Conservation (phyloP, 148 eudicot genomes). For the Dianthus caryophyllus region DNA sequence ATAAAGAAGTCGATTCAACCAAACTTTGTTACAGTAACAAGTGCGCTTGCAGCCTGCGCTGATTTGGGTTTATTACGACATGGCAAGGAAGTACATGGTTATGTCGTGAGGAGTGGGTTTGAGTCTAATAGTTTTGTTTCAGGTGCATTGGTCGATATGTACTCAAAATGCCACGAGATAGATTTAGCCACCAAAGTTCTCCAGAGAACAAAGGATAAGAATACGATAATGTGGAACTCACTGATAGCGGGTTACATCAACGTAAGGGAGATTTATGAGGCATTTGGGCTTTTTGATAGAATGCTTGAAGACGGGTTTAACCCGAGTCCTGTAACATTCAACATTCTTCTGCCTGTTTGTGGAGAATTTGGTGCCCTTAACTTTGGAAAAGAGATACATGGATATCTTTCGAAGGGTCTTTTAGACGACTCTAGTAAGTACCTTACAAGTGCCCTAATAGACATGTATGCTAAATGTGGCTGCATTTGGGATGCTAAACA, state of each 20-base stretch:
- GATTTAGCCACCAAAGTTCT: slow-evolving; percentile 40
- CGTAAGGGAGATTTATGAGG: slow-evolving; percentile 27
- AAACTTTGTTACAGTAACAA: slow-evolving; percentile 34
- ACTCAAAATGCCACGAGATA: slow-evolving; percentile 43
- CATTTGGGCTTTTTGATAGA: slow-evolving; percentile 27
- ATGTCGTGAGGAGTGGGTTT: slow-evolving; percentile 26
- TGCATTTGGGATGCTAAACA: slow-evolving; percentile 33
- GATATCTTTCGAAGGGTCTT: slow-evolving; percentile 38
- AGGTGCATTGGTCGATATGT: slow-evolving; percentile 52
- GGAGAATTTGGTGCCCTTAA: slow-evolving; percentile 38
- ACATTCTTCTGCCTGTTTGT: slow-evolving; percentile 44
- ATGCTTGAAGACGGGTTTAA: slow-evolving; percentile 37
- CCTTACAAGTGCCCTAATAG: slow-evolving; percentile 36
- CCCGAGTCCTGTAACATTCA: slow-evolving; percentile 39
- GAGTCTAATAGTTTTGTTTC: slow-evolving; percentile 42
- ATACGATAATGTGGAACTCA: slow-evolving; percentile 48
- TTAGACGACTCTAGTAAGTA: slow-evolving; percentile 24
- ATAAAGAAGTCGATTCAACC: slow-evolving; percentile 22
- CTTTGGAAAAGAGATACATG: slow-evolving; percentile 39
- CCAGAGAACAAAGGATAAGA: slow-evolving; percentile 36
- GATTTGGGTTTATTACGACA: slow-evolving; percentile 29
- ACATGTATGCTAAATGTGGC: slow-evolving; percentile 52
- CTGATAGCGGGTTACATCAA: slow-evolving; percentile 38
- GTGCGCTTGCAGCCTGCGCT: slow-evolving; percentile 57
- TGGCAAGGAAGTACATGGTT: slow-evolving; percentile 55